Evolutionary conservation across 148 eudicot genomes (phyloP).

Genomic region (Hydrangea macrophylla): DNA sequence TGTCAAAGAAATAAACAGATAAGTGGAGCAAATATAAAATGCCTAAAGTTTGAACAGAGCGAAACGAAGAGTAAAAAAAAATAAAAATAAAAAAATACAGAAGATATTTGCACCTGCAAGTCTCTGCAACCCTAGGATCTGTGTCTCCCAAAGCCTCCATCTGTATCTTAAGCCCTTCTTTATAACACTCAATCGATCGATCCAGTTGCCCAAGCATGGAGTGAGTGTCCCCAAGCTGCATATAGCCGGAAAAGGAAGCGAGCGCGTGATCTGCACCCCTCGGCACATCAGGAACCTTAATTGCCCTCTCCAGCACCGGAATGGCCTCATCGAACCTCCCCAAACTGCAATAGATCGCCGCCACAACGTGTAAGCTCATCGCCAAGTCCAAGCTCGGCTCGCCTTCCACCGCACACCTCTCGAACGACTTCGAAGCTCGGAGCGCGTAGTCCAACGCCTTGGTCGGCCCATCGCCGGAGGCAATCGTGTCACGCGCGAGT

Average conservation of each 20-base stretch:
- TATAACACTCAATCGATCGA: constrained; percentile 68
- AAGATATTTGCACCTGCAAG: constrained; percentile 60
- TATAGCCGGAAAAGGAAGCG: constrained; percentile 86
- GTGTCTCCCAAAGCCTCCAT: constrained; percentile 79
- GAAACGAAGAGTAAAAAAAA: too few species aligned
- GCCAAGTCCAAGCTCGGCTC: constrained; percentile 81
- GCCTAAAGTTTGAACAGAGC: too few species aligned
- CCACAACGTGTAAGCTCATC: constrained; percentile 87
- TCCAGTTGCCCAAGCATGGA: constrained; percentile 92
- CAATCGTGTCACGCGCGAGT: constrained; percentile 79
- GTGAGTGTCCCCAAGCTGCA: constrained; percentile 95
- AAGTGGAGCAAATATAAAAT: background rate
- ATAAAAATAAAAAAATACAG: background rate
- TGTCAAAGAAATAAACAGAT: background rate
- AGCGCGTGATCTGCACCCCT: constrained; percentile 85
- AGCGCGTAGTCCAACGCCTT: constrained; percentile 86
- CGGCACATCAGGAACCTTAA: constrained; percentile 58
- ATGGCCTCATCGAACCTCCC: constrained; percentile 85
- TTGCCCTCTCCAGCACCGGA: constrained; percentile 76
- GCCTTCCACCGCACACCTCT: constrained; percentile 61
- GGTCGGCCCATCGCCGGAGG: constrained; percentile 77
- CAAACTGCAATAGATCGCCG: constrained; percentile 88
- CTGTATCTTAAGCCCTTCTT: constrained; percentile 83
- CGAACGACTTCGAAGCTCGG: constrained; percentile 79
- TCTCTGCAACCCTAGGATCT: constrained; percentile 96